Conservation (phyloP, 129 eudicot genomes). For the Flaveria bidentis region DNA sequence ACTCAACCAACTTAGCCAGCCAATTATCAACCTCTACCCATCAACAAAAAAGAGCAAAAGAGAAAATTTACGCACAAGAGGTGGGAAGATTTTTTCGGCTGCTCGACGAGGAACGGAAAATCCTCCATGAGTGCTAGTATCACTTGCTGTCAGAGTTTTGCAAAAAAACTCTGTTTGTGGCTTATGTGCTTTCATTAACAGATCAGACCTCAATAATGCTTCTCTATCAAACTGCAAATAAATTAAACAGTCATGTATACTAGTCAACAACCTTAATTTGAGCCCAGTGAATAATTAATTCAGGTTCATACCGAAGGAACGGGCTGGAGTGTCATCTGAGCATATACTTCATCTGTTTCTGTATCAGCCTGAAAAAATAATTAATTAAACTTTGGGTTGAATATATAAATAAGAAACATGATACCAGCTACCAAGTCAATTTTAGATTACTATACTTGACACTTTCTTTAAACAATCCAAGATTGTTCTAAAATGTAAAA, state of each 20-base stretch:
- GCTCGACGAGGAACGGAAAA: conserved; percentile 99
- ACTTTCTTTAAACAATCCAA: conserved; percentile 1
- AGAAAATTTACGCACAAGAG: conserved; percentile 55
- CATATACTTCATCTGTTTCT: conserved; percentile 97
- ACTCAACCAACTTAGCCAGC: not conserved
- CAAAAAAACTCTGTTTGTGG: conserved; percentile 95
- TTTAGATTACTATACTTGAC: not conserved
- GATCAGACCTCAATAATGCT: conserved; percentile 82
- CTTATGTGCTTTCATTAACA: conserved; percentile 66
- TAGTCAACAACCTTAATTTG: conserved; percentile 6
- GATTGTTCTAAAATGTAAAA: not conserved
- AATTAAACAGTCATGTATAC: conserved; percentile 8
- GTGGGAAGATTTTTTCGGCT: conserved; percentile 93
- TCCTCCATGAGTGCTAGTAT: conserved; percentile 99
- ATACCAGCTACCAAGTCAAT: not conserved
- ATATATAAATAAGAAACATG: not conserved
- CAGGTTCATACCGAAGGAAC: conserved; percentile 70
- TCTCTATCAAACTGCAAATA: conserved; percentile 86
- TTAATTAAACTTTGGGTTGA: not conserved
- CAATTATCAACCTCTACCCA: not conserved
- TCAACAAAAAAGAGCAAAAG: not conserved
- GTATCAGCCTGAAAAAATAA: conserved; percentile 71
- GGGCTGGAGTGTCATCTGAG: conserved; percentile 97
- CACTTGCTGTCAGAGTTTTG: conserved; percentile 97
- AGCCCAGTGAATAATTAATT: conserved; percentile 1